Percentiles rank a stretch among this genome's conserved stretches.
Conservation (phyloP, 176 grass and related monocot genomes). For the Dendrocalamus sinicus region DNA sequence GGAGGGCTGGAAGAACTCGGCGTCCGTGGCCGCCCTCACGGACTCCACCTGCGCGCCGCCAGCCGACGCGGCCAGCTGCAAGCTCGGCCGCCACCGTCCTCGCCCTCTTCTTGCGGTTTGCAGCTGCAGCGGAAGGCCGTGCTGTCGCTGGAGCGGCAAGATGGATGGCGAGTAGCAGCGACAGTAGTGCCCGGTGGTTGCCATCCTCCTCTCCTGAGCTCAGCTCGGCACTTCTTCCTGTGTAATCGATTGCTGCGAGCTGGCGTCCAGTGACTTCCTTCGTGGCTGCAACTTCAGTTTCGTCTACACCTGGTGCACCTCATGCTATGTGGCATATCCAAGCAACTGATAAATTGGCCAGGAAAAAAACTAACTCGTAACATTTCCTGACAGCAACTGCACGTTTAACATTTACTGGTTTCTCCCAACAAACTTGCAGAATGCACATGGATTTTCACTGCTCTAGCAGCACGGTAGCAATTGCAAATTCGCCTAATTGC, state of each 20-base stretch:
- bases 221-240: not conserved
- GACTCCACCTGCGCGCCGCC: constrained; percentile 24
- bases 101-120: not conserved
- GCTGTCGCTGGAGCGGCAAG: constrained; percentile 9
- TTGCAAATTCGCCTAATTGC: not conserved
- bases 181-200: constrained; percentile 12
- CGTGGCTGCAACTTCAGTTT: not conserved
- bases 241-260: not conserved
- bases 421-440: not conserved
- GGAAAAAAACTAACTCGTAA: not conserved
- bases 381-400: not conserved
- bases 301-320: not conserved
- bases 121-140: not conserved
- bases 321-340: constrained; percentile 33
- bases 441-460: not conserved
- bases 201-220: constrained; percentile 2
- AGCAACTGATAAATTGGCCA: not conserved
- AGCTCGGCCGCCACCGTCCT: not conserved
- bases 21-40: constrained; percentile 59
- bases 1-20: constrained; percentile 69
- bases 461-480: not conserved
- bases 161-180: constrained; percentile 27
- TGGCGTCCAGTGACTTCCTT: not conserved
- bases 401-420: not conserved
- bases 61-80: constrained; percentile 20